These are phyloP conservation scores for Alloteropsis semialata DNA, from an alignment of 176 grass and related monocot species.

Conservation along the genomic window DNA sequence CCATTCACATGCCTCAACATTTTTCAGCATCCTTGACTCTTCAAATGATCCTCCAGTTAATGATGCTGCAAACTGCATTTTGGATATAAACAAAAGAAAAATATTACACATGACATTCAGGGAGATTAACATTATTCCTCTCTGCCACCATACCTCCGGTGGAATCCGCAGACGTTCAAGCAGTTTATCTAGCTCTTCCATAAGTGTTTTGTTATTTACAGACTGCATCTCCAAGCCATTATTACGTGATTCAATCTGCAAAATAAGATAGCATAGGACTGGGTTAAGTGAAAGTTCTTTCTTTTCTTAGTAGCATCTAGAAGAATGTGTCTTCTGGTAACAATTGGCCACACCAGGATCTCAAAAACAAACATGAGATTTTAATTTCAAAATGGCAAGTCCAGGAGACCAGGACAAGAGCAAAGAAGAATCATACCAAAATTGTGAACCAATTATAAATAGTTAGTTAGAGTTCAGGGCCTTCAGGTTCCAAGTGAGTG, in stretches of 20 bases:
- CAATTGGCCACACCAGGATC: slow-evolving; percentile 2
- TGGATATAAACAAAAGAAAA: slow-evolving; percentile 39
- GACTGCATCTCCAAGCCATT: slow-evolving; percentile 94
- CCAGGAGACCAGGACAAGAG: neutral
- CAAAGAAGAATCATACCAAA: neutral
- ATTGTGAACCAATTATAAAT: slow-evolving; percentile 12
- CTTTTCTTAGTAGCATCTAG: slow-evolving; percentile 12
- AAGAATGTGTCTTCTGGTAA: slow-evolving; percentile 28
- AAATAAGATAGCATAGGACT: neutral
- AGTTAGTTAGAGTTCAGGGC: neutral
- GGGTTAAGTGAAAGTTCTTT: neutral
- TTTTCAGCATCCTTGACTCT: slow-evolving; percentile 93
- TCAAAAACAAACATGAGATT: neutral
- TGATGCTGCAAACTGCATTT: slow-evolving; percentile 61
- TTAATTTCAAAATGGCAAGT: neutral
- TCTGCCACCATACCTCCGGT: slow-evolving; percentile 63
- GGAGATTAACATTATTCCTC: slow-evolving; percentile 20
- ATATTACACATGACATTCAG: slow-evolving; percentile 21
- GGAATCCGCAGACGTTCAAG: slow-evolving; percentile 75
- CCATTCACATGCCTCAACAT: slow-evolving; percentile 99
- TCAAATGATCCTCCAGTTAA: slow-evolving; percentile 93
- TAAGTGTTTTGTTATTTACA: slow-evolving; percentile 73
- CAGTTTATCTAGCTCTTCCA: slow-evolving; percentile 90
- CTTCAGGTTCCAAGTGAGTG: neutral
- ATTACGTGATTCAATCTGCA: slow-evolving; percentile 97